phyloP scores from a whole-genome alignment of 257 asterid species.

The Schizonepeta tenuifolia region DNA sequence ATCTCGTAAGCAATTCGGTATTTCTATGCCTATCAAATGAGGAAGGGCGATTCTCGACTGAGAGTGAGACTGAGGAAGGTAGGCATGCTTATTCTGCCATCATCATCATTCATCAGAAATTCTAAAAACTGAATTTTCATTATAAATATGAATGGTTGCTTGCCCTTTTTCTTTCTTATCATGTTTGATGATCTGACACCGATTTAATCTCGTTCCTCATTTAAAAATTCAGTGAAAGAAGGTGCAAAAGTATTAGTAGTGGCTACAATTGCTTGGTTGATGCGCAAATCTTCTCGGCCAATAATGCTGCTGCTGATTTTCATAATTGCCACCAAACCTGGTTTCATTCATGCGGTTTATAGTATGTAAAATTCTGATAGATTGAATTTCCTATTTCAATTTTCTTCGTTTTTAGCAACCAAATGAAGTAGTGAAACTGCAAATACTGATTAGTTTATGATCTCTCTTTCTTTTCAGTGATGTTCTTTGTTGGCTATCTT shows the following conservation, averaged over 20 bases:
- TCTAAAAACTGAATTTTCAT: background rate
- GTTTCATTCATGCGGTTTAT: slow-evolving; percentile 90
- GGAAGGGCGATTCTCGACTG: slow-evolving; percentile 61
- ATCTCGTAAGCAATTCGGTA: slow-evolving; percentile 92
- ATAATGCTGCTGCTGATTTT: slow-evolving; percentile 85
- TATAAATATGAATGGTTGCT: background rate
- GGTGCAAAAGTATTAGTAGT: slow-evolving; percentile 89
- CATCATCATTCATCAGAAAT: background rate
- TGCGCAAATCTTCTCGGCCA: slow-evolving; percentile 92
- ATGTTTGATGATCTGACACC: background rate
- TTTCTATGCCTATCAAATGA: slow-evolving; percentile 80
- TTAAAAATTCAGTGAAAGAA: slow-evolving; percentile 71
- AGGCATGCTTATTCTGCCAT: slow-evolving; percentile 20
- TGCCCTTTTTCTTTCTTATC: background rate
- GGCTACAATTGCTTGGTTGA: slow-evolving; percentile 98
- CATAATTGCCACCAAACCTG: slow-evolving; percentile 92
- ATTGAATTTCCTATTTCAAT: background rate
- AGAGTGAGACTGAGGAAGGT: slow-evolving; percentile 80
- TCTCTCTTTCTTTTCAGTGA: slow-evolving; percentile 64
- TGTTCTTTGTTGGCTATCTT: slow-evolving; percentile 86
- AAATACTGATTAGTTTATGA: slow-evolving; percentile 34
- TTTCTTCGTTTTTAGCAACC: slow-evolving; percentile 12
- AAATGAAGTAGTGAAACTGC: background rate
- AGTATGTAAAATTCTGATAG: slow-evolving; percentile 57
- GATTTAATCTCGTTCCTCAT: slow-evolving; percentile 1